Base-by-base conservation (phyloP, 768 basidiomycete species). In the Boletus subparvulus region DNA sequence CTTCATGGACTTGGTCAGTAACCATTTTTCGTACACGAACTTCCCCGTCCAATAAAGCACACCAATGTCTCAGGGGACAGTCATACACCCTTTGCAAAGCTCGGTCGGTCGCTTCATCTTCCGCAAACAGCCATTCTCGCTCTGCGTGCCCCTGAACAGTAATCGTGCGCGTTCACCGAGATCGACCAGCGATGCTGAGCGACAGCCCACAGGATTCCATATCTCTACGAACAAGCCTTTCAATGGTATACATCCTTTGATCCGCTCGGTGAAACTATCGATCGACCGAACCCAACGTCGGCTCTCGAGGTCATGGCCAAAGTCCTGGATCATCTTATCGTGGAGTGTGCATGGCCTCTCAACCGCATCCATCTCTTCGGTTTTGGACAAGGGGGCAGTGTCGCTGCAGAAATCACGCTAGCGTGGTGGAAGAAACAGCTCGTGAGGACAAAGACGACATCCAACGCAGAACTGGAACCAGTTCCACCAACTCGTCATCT, bases 211-310 rank as follows among this genome's bases (percentile, higher is more conserved):
- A 92, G 89, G 64, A 80, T 94, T 37, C 92, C 92, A 0, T 92
- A 82, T 65, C 77, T 93, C 19, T 83, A 90, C 64, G 88, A 90
- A 69, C 78, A 85, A 37, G 85, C 90, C 2, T 95, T 80, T 67
- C 88, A 94, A 65, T 95, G 92, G 93, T 95, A 90, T 73, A 72
- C 79, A 12, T 89, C 90, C 43, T 95, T 94, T 69, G 86, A 92
- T 66, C 75, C 71, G 7, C 80, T 94, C 8, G 94, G 94, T 3
- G 90, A 91, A 58, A 73, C 84, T 30, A 77, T 93, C 57, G 68
- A 75, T 5, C 74, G 76, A 10, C 92, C 93, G 2, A 84, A 96
- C 64, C 94, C 93, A 12, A 85, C 86, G 0, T 67, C 80, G 1
- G 86, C 85, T 0, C 76, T 94, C 53, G 75, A 83, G 9, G 73